These are phyloP conservation scores for Asterochloris sp. DNA, from an alignment of 139 green algal genomes.

Conservation along the genomic window DNA sequence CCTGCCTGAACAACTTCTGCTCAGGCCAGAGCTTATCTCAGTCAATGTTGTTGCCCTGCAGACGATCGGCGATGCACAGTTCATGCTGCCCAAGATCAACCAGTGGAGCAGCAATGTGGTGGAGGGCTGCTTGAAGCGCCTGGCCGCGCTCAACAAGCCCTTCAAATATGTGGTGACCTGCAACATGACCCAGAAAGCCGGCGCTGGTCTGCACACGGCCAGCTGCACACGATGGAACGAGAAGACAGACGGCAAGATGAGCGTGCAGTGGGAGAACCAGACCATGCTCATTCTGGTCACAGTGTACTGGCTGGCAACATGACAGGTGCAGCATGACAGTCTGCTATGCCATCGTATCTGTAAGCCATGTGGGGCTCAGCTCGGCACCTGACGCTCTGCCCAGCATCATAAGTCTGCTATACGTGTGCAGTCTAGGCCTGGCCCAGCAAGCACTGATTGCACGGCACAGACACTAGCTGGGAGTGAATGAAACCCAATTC, in stretches of 20 bases:
- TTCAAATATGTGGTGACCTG: constrained; percentile 75
- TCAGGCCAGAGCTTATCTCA: background rate
- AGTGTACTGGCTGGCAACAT: constrained; percentile 77
- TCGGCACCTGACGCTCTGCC: too few relatives aligned
- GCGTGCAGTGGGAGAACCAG: constrained; percentile 81
- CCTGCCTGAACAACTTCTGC: background rate
- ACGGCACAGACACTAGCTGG: background rate
- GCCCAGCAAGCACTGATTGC: too few relatives aligned
- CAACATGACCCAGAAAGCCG: constrained; percentile 77
- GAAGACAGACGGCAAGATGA: constrained; percentile 81
- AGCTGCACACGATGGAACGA: constrained; percentile 77
- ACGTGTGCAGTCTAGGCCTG: too few relatives aligned
- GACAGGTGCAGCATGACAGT: constrained; percentile 1
- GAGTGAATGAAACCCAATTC: background rate
- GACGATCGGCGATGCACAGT: constrained; percentile 64
- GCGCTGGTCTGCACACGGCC: constrained; percentile 74
- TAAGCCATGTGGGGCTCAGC: too few relatives aligned
- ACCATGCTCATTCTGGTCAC: constrained; percentile 76
- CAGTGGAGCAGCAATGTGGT: constrained; percentile 71
- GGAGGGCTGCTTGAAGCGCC: constrained; percentile 74
- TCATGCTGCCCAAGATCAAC: constrained; percentile 67
- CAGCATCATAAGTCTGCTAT: too few relatives aligned
- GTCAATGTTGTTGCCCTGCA: background rate
- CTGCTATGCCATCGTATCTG: too few relatives aligned
- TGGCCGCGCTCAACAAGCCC: constrained; percentile 72